Conservation (phyloP, 371 early-diverging fungal species). For the Umbelopsis sp. region DNA sequence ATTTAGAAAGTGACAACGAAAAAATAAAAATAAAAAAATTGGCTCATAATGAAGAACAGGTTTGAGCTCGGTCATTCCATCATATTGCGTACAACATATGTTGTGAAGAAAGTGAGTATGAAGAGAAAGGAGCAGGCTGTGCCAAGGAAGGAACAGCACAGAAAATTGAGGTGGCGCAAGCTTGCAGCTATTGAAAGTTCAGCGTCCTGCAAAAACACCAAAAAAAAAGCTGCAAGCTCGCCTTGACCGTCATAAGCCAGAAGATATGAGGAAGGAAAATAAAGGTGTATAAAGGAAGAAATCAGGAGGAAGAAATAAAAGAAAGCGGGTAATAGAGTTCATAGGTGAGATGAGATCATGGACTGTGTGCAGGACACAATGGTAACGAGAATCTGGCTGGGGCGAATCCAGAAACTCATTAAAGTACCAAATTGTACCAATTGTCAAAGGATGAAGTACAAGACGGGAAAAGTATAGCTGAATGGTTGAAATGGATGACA, state of each 20-base stretch:
- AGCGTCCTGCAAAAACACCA: too few relatives aligned
- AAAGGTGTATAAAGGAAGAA: neutral
- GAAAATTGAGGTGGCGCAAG: conserved; percentile 19
- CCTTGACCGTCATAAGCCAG: neutral
- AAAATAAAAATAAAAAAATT: neutral
- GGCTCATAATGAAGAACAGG: too few relatives aligned
- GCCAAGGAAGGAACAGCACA: conserved; percentile 14
- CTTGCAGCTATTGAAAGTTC: conserved; percentile 1
- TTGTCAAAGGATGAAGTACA: neutral
- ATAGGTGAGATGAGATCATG: conserved; percentile 7
- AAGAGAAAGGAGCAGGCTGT: neutral
- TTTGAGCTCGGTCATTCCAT: too few relatives aligned
- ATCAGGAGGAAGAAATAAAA: neutral
- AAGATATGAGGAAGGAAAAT: neutral
- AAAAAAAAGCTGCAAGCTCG: too few relatives aligned
- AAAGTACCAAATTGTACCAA: neutral
- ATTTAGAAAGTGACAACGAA: conserved; percentile 15
- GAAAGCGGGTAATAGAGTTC: neutral
- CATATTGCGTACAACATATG: neutral
- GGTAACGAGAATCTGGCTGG: neutral
- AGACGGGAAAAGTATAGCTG: neutral
- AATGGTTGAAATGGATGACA: conserved; percentile 7
- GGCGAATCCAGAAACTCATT: conserved; percentile 4
- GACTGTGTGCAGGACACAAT: neutral
- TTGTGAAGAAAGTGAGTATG: neutral